Evolutionary conservation across 2,329 filamentous ascomycete genomes (phyloP).

Genomic region (Fusarium temperatum): DNA sequence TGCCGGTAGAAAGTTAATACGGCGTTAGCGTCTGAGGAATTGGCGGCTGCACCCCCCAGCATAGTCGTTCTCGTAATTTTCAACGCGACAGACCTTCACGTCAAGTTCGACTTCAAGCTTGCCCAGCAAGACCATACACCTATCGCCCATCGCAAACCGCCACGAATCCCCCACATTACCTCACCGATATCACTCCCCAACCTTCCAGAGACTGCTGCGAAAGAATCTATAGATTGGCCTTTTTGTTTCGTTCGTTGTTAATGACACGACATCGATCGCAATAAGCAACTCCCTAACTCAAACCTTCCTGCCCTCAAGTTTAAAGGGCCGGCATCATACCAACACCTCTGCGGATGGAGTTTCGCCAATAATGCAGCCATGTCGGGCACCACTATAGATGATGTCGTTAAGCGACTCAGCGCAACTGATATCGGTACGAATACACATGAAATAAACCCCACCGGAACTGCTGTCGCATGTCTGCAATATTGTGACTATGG

Average conservation of each 20-base stretch:
- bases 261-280: constrained; percentile 21
- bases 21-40: constrained; percentile 53
- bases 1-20: constrained; percentile 50
- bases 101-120: constrained; percentile 27
- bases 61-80: constrained; percentile 52
- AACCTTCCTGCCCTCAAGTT: constrained; percentile 29
- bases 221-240: not conserved
- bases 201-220: not conserved
- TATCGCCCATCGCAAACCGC: not conserved
- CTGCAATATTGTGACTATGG: not conserved
- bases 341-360: constrained; percentile 48
- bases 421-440: constrained; percentile 62
- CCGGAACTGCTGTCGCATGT: constrained; percentile 33
- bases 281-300: constrained; percentile 32
- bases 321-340: constrained; percentile 29
- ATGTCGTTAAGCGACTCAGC: constrained; percentile 69
- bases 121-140: not conserved
- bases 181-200: not conserved
- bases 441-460: constrained; percentile 8
- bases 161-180: not conserved
- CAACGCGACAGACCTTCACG: constrained; percentile 46
- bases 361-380: constrained; percentile 62
- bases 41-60: constrained; percentile 53
- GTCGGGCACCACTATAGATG: constrained; percentile 69
- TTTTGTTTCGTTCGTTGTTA: constrained; percentile 3